Conservation (phyloP, 2,329 filamentous ascomycete species). For the Madurella mycetomatis region DNA sequence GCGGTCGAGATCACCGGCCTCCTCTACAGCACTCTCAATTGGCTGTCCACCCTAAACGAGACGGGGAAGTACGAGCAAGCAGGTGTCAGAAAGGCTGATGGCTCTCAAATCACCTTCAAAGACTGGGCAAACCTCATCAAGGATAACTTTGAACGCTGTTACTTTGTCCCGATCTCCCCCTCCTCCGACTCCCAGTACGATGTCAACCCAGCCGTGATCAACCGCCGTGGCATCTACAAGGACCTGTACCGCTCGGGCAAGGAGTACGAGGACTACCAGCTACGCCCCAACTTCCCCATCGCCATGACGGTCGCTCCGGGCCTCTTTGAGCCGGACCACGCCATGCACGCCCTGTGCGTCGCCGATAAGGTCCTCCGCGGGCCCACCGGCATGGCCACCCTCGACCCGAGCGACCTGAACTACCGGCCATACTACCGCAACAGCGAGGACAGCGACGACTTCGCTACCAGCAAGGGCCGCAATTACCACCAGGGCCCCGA, state of each 20-base stretch:
- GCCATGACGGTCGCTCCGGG: slow-evolving; percentile 92
- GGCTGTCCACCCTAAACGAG: slow-evolving; percentile 66
- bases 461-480: slow-evolving; percentile 85
- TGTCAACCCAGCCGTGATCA: slow-evolving; percentile 72
- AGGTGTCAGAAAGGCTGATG: slow-evolving; percentile 64
- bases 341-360: slow-evolving; percentile 71
- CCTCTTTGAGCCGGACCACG: slow-evolving; percentile 75
- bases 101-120: slow-evolving; percentile 59
- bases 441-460: slow-evolving; percentile 86
- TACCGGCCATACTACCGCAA: slow-evolving; percentile 95
- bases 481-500: slow-evolving; percentile 99
- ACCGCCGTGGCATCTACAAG: slow-evolving; percentile 96
- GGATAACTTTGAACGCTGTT: slow-evolving; percentile 84
- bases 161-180: slow-evolving; percentile 71
- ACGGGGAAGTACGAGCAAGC: slow-evolving; percentile 68
- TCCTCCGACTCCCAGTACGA: slow-evolving; percentile 73
- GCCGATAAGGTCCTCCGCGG: slow-evolving; percentile 78
- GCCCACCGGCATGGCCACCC: slow-evolving; percentile 89
- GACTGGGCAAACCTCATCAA: slow-evolving; percentile 80
- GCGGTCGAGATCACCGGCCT: slow-evolving; percentile 94
- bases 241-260: slow-evolving; percentile 92
- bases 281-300: slow-evolving; percentile 89
- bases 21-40: slow-evolving; percentile 80
- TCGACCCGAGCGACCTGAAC: slow-evolving; percentile 87
- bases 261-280: slow-evolving; percentile 95